Conservation (phyloP, 106 monocot genomes). For the Dendrobium officinale region DNA sequence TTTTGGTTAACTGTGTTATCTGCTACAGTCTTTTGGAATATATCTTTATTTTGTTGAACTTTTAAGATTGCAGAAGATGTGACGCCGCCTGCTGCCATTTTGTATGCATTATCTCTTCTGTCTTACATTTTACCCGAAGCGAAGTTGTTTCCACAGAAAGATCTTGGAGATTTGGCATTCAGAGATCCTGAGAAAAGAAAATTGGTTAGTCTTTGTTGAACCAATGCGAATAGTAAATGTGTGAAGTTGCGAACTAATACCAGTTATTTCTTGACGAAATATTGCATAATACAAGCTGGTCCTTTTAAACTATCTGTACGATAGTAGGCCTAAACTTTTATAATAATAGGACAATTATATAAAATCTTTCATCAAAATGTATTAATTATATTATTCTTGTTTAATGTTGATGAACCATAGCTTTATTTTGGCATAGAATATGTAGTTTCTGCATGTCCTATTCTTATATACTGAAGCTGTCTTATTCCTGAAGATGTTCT, state of each 20-base stretch:
- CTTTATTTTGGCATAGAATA: not conserved
- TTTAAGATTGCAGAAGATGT: conserved; percentile 92
- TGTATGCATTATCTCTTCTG: conserved; percentile 49
- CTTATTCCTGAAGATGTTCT: not conserved
- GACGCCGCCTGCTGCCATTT: conserved; percentile 58
- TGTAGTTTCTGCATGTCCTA: not conserved
- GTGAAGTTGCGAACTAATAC: not conserved
- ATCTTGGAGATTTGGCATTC: conserved; percentile 76
- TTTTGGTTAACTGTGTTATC: not conserved
- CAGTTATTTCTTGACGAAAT: not conserved
- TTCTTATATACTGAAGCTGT: not conserved
- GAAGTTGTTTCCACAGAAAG: conserved; percentile 79
- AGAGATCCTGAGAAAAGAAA: conserved; percentile 82
- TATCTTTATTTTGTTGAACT: conserved; percentile 22
- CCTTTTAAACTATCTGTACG: not conserved
- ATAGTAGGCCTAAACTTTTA: not conserved
- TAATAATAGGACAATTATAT: not conserved
- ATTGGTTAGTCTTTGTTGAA: conserved; percentile 41
- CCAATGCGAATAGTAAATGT: not conserved
- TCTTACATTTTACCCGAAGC: conserved; percentile 89
- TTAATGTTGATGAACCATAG: not conserved
- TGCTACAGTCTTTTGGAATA: not conserved
- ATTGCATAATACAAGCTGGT: not conserved
- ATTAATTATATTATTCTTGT: not conserved
- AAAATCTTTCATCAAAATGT: not conserved